phyloP scores from a whole-genome alignment of 768 basidiomycete genomes.

The Leccinum uliginosum region DNA sequence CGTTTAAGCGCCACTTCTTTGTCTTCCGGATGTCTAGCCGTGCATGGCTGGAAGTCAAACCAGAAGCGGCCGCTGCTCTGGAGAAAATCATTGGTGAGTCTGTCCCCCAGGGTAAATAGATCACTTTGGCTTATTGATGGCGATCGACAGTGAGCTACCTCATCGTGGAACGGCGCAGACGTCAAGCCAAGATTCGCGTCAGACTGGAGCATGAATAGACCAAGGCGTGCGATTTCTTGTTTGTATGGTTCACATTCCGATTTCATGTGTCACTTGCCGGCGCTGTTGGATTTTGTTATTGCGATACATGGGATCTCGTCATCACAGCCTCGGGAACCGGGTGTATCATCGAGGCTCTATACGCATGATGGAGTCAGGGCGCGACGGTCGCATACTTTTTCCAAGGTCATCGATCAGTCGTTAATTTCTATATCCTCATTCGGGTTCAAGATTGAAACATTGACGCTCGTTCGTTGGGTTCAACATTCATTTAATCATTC shows the following conservation, averaged over 20 bases:
- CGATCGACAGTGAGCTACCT: slow-evolving; percentile 39
- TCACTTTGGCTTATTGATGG: background rate
- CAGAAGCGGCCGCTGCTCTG: slow-evolving; percentile 35
- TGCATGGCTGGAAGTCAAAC: slow-evolving; percentile 44
- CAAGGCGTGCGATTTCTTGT: background rate
- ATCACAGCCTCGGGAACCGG: background rate
- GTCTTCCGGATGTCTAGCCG: slow-evolving; percentile 48
- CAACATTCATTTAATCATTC: too few relatives aligned
- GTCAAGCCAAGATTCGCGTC: slow-evolving; percentile 28
- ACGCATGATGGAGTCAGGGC: too few relatives aligned
- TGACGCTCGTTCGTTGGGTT: too few relatives aligned
- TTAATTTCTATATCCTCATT: background rate
- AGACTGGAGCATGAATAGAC: slow-evolving; percentile 23
- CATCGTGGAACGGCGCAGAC: slow-evolving; percentile 39
- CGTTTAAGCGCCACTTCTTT: slow-evolving; percentile 41
- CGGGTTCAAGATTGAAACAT: too few relatives aligned
- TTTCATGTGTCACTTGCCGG: background rate
- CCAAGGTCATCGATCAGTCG: background rate
- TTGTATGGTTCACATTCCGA: background rate
- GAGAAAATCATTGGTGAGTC: slow-evolving; percentile 42
- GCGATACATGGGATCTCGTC: slow-evolving; percentile 1
- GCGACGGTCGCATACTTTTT: background rate
- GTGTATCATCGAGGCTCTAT: background rate
- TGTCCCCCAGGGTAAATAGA: background rate
- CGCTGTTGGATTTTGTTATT: background rate